Base-by-base conservation (phyloP, 2,329 filamentous ascomycete genomes). In the Cytospora piceicola region DNA sequence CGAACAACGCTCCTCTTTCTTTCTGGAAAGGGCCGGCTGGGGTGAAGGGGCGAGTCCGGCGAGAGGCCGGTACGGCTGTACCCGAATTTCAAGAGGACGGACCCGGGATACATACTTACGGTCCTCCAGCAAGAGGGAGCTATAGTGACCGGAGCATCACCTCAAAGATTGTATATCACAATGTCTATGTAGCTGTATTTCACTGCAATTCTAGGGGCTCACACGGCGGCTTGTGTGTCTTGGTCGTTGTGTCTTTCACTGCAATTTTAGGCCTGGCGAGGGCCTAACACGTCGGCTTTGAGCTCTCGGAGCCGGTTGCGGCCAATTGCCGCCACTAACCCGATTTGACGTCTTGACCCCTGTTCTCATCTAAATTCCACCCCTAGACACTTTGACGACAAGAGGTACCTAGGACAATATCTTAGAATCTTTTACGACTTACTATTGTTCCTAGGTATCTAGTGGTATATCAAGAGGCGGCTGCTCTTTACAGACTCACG, bases 321-420 rank as follows among this genome's bases (percentile, higher is more conserved):
- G 56, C 61, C 56, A 57, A 51, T 15, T 63, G 22, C 36, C 29
- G 51, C 12, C 27, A 34, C 60, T 30, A 42, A 42, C 32, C 36
- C n/a, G 32, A 29, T 20, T 56, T 56, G 60, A 42, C 51, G 15
- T 39, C n/a, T 29, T 39, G 54, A 39, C 22, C 42, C 29, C n/a
- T 12, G 42, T 29, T 20, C 30, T 36, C 20, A 32, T 36, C 52
- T 63, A 29, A 49, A 57, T 6, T 20, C 34, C 39, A 36, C 53
- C 53, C 39, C 60, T 57, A 39, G 22, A 49, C 11, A 52, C 20
- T 29, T 36, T 15, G 29, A 20, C 30, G 56, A 14, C 27, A 34
- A 34, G 29, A 64, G 57, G 64, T 66, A 32, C 61, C n/a, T 24
- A 57, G 22, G 34, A 64, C 65, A 66, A 60, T 58, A 64, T 36